Conservation (phyloP, 2,329 filamentous ascomycete species). For the Ceratocystis lukuohia region DNA sequence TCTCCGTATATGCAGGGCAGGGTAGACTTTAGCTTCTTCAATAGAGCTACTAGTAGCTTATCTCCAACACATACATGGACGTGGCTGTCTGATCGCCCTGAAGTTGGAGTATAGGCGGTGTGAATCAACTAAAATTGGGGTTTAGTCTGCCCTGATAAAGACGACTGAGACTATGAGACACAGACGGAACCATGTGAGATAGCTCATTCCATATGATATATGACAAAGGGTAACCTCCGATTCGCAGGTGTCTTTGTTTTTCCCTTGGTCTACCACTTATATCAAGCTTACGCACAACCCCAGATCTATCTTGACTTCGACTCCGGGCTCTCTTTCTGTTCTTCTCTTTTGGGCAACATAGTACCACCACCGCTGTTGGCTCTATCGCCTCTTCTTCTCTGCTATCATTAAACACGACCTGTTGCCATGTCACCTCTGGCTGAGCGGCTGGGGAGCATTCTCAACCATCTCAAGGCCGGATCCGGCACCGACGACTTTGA, state of each 20-base stretch:
- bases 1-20: too few relatives aligned
- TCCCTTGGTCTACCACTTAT: background rate
- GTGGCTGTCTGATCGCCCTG: background rate
- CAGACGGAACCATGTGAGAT: background rate
- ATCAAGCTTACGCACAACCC: background rate
- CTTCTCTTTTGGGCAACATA: background rate
- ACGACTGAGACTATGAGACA: background rate
- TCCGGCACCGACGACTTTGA: constrained; percentile 23
- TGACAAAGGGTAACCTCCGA: background rate
- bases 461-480: constrained; percentile 34
- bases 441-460: constrained; percentile 46
- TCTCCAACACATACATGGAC: background rate
- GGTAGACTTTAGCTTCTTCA: too few relatives aligned
- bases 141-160: background rate
- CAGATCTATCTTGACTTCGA: background rate
- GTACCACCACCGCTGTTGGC: background rate
- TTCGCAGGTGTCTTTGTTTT: background rate
- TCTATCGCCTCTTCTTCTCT: too few relatives aligned
- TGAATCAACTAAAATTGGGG: background rate
- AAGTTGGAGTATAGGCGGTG: background rate
- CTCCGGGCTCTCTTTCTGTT: background rate
- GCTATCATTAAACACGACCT: too few relatives aligned
- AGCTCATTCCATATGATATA: background rate
- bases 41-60: background rate
- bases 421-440: constrained; percentile 38